phyloP scores from a whole-genome alignment of 2,329 filamentous ascomycete species.

The Trichoderma guizhouense region DNA sequence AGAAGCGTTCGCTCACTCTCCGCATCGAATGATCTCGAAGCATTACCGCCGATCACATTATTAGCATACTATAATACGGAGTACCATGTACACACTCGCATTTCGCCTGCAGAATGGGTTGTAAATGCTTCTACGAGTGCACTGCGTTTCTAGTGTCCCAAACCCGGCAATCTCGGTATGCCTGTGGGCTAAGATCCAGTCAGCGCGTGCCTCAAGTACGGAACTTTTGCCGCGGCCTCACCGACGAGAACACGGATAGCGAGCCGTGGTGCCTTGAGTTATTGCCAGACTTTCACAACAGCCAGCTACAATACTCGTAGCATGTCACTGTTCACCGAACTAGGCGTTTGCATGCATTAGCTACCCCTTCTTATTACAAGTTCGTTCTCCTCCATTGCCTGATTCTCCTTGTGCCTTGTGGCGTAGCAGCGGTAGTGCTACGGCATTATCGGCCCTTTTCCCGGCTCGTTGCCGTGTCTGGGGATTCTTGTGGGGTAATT shows the following conservation, averaged over 20 bases:
- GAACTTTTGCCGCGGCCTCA: conserved; percentile 11
- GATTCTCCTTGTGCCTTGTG: not conserved
- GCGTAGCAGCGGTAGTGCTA: not conserved
- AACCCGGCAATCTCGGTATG: conserved; percentile 7
- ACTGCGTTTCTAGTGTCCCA: not conserved
- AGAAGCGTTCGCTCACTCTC: not conserved
- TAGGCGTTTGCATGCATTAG: not conserved
- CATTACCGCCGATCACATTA: not conserved
- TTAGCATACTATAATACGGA: not conserved
- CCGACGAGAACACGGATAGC: not conserved
- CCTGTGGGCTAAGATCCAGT: not conserved
- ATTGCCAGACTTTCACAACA: not conserved
- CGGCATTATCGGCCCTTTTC: conserved; percentile 14
- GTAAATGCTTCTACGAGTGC: not conserved
- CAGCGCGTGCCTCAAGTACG: not conserved
- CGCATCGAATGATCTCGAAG: not conserved
- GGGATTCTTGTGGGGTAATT: conserved; percentile 14
- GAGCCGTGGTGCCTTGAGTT: not conserved
- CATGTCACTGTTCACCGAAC: conserved; percentile 9
- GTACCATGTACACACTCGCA: not conserved
- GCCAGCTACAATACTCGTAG: not conserved
- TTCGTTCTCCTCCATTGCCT: not conserved
- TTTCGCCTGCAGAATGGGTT: not conserved
- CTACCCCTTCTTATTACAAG: not conserved
- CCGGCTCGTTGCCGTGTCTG: conserved; percentile 10